Conservation (phyloP, 768 basidiomycete genomes). For the Strobilomyces confusus region DNA sequence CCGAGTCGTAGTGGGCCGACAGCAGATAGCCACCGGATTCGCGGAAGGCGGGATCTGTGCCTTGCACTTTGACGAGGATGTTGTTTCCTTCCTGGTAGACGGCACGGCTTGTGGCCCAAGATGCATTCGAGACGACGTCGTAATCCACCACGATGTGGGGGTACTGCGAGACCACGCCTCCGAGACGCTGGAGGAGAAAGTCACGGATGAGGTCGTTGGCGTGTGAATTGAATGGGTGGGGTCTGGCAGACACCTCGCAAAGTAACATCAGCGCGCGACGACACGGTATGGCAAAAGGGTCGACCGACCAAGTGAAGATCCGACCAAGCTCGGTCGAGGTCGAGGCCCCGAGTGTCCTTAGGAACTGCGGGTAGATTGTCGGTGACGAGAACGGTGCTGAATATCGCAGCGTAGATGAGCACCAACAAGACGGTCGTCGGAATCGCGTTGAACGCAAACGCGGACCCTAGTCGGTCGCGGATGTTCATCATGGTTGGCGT, state of each 20-base stretch:
- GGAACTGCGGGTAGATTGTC: conserved; percentile 47
- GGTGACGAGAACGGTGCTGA: conserved; percentile 43
- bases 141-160: conserved; percentile 48
- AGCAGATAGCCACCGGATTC: conserved; percentile 54
- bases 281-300: neutral
- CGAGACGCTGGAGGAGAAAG: conserved; percentile 55
- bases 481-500: conserved; percentile 21
- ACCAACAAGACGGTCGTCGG: conserved; percentile 46
- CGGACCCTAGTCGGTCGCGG: conserved; percentile 18
- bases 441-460: conserved; percentile 37
- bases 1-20: conserved; percentile 81
- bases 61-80: conserved; percentile 60
- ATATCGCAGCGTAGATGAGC: conserved; percentile 45
- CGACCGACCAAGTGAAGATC: conserved; percentile 52
- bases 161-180: conserved; percentile 40
- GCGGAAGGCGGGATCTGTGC: conserved; percentile 36
- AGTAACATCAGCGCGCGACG: neutral
- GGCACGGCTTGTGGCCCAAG: conserved; percentile 36
- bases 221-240: conserved; percentile 77
- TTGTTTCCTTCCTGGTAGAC: conserved; percentile 67
- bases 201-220: conserved; percentile 64
- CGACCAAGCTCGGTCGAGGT: conserved; percentile 51
- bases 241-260: conserved; percentile 56
- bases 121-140: conserved; percentile 48
- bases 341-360: conserved; percentile 39